phyloP scores from a whole-genome alignment of 2,329 filamentous ascomycete genomes.

The Zymoseptoria brevis region DNA sequence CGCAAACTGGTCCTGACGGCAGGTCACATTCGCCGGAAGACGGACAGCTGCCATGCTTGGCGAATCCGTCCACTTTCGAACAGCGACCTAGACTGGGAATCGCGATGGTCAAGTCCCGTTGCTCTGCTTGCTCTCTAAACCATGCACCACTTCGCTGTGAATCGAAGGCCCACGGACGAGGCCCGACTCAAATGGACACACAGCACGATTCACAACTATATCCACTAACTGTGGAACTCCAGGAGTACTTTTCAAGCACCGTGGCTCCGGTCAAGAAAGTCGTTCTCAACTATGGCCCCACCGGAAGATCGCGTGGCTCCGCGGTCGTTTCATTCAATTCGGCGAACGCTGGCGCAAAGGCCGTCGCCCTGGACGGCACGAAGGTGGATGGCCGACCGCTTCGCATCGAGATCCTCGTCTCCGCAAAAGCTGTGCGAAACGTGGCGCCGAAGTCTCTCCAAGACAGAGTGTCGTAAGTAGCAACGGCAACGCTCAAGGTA shows the following conservation, averaged over 20 bases:
- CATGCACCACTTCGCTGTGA: background rate
- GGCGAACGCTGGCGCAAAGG: slow-evolving; percentile 73
- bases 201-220: slow-evolving; percentile 5
- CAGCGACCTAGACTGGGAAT: too few species aligned
- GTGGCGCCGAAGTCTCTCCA: slow-evolving; percentile 67
- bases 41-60: too few species aligned
- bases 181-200: background rate
- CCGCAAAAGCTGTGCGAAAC: slow-evolving; percentile 53
- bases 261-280: slow-evolving; percentile 87
- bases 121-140: slow-evolving; percentile 15
- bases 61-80: too few species aligned
- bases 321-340: slow-evolving; percentile 82
- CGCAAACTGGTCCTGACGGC: too few species aligned
- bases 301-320: slow-evolving; percentile 83
- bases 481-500: too few species aligned
- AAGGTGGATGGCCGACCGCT: slow-evolving; percentile 76
- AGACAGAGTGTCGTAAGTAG: slow-evolving; percentile 70
- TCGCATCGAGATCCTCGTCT: slow-evolving; percentile 84
- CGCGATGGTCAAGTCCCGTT: too few species aligned
- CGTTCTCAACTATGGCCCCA: slow-evolving; percentile 85
- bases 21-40: too few species aligned
- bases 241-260: slow-evolving; percentile 93
- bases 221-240: slow-evolving; percentile 56
- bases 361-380: slow-evolving; percentile 79
- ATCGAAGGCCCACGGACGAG: background rate